Percentiles rank a stretch among this genome's conserved stretches.
These are phyloP conservation scores for Moesziomyces parantarcticus DNA, from an alignment of 1,284 basidiomycete species.

Conservation along the genomic window DNA sequence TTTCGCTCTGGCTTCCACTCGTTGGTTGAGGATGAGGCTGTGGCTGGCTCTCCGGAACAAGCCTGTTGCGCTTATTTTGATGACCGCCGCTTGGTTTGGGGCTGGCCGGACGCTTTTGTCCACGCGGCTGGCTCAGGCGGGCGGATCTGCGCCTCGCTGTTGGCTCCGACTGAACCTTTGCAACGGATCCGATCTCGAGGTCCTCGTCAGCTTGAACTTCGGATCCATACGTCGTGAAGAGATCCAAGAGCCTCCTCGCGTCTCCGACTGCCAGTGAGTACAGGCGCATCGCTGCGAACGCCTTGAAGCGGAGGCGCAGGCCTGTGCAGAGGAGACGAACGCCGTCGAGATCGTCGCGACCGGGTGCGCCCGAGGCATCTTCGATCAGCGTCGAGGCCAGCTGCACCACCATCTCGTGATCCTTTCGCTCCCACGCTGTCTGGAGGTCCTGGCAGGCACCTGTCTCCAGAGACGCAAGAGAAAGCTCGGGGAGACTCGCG, in stretches of 20 bases:
- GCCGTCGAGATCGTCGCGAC: slow-evolving; percentile 8
- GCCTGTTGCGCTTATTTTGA: no score
- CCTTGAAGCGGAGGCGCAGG: slow-evolving; percentile 10
- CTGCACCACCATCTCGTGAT: slow-evolving; percentile 7
- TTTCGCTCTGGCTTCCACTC: neutral
- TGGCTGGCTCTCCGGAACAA: no score
- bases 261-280: slow-evolving; percentile 5
- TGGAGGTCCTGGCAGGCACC: neutral
- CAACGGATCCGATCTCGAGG: neutral
- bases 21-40: no score
- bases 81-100: no score
- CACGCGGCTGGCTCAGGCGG: no score
- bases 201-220: slow-evolving; percentile 12
- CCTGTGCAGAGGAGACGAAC: slow-evolving; percentile 7
- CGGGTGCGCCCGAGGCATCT: slow-evolving; percentile 3
- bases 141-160: no score
- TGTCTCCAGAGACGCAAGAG: no score
- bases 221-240: slow-evolving; percentile 1
- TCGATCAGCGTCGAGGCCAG: slow-evolving; percentile 15
- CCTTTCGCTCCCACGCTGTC: slow-evolving; percentile 3
- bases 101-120: no score
- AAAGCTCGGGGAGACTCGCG: no score
- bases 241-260: slow-evolving; percentile 6
- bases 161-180: no score
- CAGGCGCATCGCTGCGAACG: slow-evolving; percentile 11